A percentile compares a stretch with the other conserved stretches of the same genome.
Evolutionary conservation across 768 basidiomycete species (phyloP).

Genomic region (Lentinus tigrinus): DNA sequence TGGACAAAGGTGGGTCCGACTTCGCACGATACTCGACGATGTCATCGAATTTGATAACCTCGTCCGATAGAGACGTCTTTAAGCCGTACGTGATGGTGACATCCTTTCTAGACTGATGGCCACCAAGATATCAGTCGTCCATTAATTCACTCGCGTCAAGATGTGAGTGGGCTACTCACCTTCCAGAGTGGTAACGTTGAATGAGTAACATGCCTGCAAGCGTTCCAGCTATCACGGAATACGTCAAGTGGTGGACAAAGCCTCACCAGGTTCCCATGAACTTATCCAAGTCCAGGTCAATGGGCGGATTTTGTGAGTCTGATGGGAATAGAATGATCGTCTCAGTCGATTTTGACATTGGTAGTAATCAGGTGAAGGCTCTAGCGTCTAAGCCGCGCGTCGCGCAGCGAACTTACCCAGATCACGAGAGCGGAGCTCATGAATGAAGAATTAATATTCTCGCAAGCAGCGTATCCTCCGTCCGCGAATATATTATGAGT

Average conservation of each 20-base stretch:
- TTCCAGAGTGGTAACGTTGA: constrained; percentile 44
- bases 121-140: no score
- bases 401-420: no score
- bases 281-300: constrained; percentile 18
- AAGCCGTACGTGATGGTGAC: constrained; percentile 39
- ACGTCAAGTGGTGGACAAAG: neutral
- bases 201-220: constrained; percentile 34
- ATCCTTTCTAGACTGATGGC: constrained; percentile 33
- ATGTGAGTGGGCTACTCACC: constrained; percentile 23
- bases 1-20: constrained; percentile 22
- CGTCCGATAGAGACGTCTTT: constrained; percentile 16
- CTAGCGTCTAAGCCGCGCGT: neutral
- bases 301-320: constrained; percentile 5
- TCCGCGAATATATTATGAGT: no score
- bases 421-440: no score
- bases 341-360: neutral
- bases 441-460: no score
- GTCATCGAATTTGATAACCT: constrained; percentile 31
- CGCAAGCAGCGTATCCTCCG: no score
- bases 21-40: constrained; percentile 34
- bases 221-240: no score
- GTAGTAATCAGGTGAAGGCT: neutral
- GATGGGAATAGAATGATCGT: constrained; percentile 11
- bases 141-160: neutral
- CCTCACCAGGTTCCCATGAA: constrained; percentile 27